These are phyloP conservation scores for Botrytis paeoniae DNA, from an alignment of 2,329 filamentous ascomycete genomes.

Conservation along the genomic window DNA sequence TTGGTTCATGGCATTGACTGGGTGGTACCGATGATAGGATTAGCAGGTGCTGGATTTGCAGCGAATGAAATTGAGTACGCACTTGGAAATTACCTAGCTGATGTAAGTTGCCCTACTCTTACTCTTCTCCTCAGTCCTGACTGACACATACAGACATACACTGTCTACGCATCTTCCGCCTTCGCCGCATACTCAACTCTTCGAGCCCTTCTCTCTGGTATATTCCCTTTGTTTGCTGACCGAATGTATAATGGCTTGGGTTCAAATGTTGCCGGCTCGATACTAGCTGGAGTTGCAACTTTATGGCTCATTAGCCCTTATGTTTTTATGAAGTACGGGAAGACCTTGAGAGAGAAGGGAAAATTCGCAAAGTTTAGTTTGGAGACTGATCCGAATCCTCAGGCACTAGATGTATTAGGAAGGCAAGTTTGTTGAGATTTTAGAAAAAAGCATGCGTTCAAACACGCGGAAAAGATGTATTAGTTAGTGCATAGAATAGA, in stretches of 20 bases:
- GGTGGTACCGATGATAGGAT: slow-evolving; percentile 42
- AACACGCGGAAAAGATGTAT: background rate
- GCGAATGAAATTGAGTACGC: slow-evolving; percentile 45
- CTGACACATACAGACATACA: slow-evolving; percentile 36
- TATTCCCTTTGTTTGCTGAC: slow-evolving; percentile 42
- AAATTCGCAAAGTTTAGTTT: slow-evolving; percentile 3
- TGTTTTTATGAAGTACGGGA: slow-evolving; percentile 41
- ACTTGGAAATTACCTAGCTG: slow-evolving; percentile 44
- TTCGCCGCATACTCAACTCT: slow-evolving; percentile 44
- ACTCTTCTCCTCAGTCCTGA: background rate
- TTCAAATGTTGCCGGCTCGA: slow-evolving; percentile 41
- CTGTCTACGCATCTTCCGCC: slow-evolving; percentile 45
- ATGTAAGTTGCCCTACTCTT: slow-evolving; percentile 26
- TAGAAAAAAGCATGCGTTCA: background rate
- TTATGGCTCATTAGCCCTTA: slow-evolving; percentile 41
- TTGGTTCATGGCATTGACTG: slow-evolving; percentile 37
- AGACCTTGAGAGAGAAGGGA: slow-evolving; percentile 34
- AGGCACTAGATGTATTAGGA: background rate
- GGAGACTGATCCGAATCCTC: background rate
- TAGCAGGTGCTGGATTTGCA: slow-evolving; percentile 47
- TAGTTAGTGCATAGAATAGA: background rate
- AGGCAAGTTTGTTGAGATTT: background rate
- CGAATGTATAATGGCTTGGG: slow-evolving; percentile 43
- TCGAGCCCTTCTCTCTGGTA: slow-evolving; percentile 41
- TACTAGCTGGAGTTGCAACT: slow-evolving; percentile 44